Evolutionary conservation across 495 filamentous ascomycete genomes (phyloP), one percentile per base, ranked within the genome.

Genomic region (Thermothielavioides terrestris): DNA sequence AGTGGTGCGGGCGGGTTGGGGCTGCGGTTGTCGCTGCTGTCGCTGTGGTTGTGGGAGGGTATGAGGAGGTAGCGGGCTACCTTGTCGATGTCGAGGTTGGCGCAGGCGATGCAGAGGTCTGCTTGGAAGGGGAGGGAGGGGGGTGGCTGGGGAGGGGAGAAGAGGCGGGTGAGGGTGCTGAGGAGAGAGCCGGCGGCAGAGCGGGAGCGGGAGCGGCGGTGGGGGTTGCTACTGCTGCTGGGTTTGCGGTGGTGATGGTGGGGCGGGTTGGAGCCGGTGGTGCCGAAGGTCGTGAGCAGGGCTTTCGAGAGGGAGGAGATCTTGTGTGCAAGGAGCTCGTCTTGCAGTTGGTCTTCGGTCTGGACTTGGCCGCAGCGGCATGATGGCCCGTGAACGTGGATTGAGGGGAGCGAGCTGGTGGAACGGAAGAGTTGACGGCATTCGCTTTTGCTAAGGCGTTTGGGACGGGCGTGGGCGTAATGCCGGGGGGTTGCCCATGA

Each of bases 1-100:
- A 43, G 15, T 2, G 39, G 27, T n/a, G n/a, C n/a, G n/a, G n/a
- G n/a, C n/a, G n/a, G n/a, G n/a, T n/a, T n/a, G n/a, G n/a, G n/a
- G n/a, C n/a, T n/a, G n/a, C n/a, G n/a, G n/a, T n/a, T n/a, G n/a
- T n/a, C n/a, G n/a, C n/a, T n/a, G n/a, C n/a, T n/a, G n/a, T n/a
- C n/a, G n/a, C n/a, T n/a, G n/a, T n/a, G n/a, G n/a, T n/a, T n/a
- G n/a, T n/a, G n/a, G n/a, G 15, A 0, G 43, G 41, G 1, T 23
- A 18, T n/a, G 4, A 49, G 26, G 1, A 61, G 44, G 36, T 61
- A 54, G 38, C 37, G 40, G 4, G 41, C 20, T 11, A 59, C 48
- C 15, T 49, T 56, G 49, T 31, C 22, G 1, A 51, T 38, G 53
- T 61, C 59, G 23, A 61, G 59, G 20, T 44, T 37, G 4, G 59